Conservation (phyloP, 345 rosid species). For the Litchi chinensis region DNA sequence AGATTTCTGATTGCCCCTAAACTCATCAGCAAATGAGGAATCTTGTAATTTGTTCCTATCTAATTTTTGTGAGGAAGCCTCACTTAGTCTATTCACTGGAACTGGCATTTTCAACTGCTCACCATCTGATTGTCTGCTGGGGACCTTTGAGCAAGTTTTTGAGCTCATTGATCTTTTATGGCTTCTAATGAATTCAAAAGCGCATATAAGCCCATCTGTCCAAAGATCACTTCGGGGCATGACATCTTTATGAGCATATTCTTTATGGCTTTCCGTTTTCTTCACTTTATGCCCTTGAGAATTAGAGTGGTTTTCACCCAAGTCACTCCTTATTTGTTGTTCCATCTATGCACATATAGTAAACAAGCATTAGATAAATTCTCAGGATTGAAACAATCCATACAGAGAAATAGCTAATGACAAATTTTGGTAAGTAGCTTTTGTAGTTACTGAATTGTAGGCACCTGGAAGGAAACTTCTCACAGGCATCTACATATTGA, state of each 20-base stretch:
- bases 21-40: constrained; percentile 24
- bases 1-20: constrained; percentile 32
- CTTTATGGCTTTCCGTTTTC: constrained; percentile 35
- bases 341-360: constrained; percentile 23
- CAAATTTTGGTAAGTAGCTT: background rate
- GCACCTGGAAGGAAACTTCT: too few relatives aligned
- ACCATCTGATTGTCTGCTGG: constrained; percentile 14
- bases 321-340: constrained; percentile 11
- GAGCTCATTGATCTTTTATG: constrained; percentile 30
- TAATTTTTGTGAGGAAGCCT: constrained; percentile 26
- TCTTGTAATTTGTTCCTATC: constrained; percentile 32
- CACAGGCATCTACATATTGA: background rate
- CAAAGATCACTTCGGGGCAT: constrained; percentile 62
- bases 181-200: constrained; percentile 72
- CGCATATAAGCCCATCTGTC: constrained; percentile 90
- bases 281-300: constrained; percentile 27
- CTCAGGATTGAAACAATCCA: background rate
- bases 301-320: constrained; percentile 26
- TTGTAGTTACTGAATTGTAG: background rate
- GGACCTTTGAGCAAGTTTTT: constrained; percentile 33
- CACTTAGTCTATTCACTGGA: constrained; percentile 31
- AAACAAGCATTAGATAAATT: constrained; percentile 1
- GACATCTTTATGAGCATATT: constrained; percentile 35
- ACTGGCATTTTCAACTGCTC: constrained; percentile 28
- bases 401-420: background rate